Evolutionary conservation across 2,329 filamentous ascomycete species (phyloP), one percentile per base, ranked within the genome.

Genomic region (Trichoderma semiorbis): DNA sequence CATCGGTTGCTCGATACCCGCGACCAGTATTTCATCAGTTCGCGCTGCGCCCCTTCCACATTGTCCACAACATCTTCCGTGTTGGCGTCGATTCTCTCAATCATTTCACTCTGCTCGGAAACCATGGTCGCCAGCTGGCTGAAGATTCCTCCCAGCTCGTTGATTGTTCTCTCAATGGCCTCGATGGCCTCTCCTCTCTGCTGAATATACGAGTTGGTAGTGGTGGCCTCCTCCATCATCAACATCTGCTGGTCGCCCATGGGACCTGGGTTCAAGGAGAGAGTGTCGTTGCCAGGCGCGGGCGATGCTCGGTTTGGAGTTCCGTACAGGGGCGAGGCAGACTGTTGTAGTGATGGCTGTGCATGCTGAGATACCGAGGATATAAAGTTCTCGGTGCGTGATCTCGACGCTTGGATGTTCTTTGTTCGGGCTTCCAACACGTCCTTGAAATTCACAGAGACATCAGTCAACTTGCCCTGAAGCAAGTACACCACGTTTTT

Each of bases 11-110:
- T 94, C 71, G 94, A 96, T 32, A 98, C 95, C 53, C 95, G 88
- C 32, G 90, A 92, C 95, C 96, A 99, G 83, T 98, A 99, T 81
- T 98, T 98, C 83, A 99, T 89, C 78, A 99, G 81, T 82, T 99
- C 95, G 74, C 95, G 88, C 80, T 99, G 96, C 7, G 96, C 96
- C 21, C 96, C 96, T 78, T 97, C 90, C n/a, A 99, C 95, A 77
- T 99, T 99, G 78, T 98, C 95, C 69, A 99, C 95, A 7, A 99
- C 94, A 77, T 98, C 95, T 79, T 99, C 96, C 1, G 95, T 98
- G 81, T 98, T 98, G 75, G 95, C 95, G 78, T 98, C 95, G 78
- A 98, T 98, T 64, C 95, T 88, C 82, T 98, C 94, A 75, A 99
- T 97, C 92, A 97, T 97, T 82, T 98, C 96, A 73, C 93, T 94